Percentiles rank a stretch among this genome's conserved stretches.
phyloP scores from a whole-genome alignment of 352 stramenopile species.

The Peronosclerospora sorghi region DNA sequence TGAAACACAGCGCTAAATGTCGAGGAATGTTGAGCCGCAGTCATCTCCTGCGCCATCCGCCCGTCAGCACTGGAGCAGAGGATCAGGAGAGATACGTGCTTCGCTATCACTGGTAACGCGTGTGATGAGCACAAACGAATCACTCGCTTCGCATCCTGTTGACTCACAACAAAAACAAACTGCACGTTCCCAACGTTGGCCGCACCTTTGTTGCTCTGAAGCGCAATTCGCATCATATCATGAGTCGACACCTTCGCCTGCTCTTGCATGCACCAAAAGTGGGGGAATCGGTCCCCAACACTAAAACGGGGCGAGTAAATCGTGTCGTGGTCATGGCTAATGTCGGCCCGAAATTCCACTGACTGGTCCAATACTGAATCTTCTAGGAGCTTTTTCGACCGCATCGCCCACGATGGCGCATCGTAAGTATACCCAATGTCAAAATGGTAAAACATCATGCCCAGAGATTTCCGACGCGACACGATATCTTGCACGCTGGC shows the following conservation, averaged over 20 bases:
- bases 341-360: constrained; percentile 25
- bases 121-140: constrained; percentile 10
- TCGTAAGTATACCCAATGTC: constrained; percentile 79
- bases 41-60: constrained; percentile 4
- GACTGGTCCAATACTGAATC: constrained; percentile 43
- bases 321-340: constrained; percentile 5
- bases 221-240: constrained; percentile 20
- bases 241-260: constrained; percentile 35
- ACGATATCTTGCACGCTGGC: constrained; percentile 52
- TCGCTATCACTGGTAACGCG: constrained; percentile 5
- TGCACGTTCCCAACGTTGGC: constrained; percentile 20
- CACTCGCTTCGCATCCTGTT: constrained; percentile 11
- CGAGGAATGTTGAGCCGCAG: constrained; percentile 3
- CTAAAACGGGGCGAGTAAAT: constrained; percentile 39
- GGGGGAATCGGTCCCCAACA: constrained; percentile 52
- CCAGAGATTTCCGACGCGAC: constrained; percentile 34
- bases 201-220: constrained; percentile 1
- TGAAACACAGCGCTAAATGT: constrained; percentile 24
- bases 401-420: constrained; percentile 23
- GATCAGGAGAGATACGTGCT: constrained; percentile 32
- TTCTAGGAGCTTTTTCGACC: constrained; percentile 49
- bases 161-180: constrained; percentile 46
- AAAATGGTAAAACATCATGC: constrained; percentile 83
- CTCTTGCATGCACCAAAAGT: constrained; percentile 40
- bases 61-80: constrained; percentile 17